Conservation (phyloP, 768 basidiomycete genomes). For the Artomyces pyxidatus region DNA sequence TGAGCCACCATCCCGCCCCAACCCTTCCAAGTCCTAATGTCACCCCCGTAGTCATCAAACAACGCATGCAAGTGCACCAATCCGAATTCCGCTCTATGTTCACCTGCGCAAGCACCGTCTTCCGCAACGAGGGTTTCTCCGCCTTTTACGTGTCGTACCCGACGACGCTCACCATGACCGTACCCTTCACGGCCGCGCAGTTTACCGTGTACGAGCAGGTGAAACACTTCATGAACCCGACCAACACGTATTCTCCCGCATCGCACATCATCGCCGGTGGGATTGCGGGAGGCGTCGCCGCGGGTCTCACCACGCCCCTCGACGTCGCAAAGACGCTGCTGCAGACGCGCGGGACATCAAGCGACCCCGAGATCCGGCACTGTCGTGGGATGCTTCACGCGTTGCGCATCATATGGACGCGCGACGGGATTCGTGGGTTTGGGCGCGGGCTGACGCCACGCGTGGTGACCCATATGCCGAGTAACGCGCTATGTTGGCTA, state of each 20-base stretch:
- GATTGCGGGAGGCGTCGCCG: slow-evolving; percentile 87
- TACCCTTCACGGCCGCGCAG: slow-evolving; percentile 97
- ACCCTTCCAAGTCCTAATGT: slow-evolving; percentile 9
- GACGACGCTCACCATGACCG: slow-evolving; percentile 91
- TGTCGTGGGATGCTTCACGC: slow-evolving; percentile 84
- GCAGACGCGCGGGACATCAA: slow-evolving; percentile 90
- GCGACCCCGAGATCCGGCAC: slow-evolving; percentile 75
- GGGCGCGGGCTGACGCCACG: slow-evolving; percentile 83
- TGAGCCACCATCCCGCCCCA: slow-evolving; percentile 30
- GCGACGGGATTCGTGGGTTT: slow-evolving; percentile 84
- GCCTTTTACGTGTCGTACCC: slow-evolving; percentile 99
- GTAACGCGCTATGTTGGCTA: slow-evolving; percentile 95
- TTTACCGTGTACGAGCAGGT: slow-evolving; percentile 94
- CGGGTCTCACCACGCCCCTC: slow-evolving; percentile 90
- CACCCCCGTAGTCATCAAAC: slow-evolving; percentile 81
- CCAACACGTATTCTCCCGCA: slow-evolving; percentile 80
- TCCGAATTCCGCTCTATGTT: slow-evolving; percentile 85
- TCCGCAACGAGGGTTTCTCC: slow-evolving; percentile 71
- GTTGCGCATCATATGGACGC: slow-evolving; percentile 75
- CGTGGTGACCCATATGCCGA: slow-evolving; percentile 92
- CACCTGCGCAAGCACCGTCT: slow-evolving; percentile 80
- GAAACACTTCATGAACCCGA: slow-evolving; percentile 80
- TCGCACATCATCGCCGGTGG: slow-evolving; percentile 92
- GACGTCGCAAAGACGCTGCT: slow-evolving; percentile 97
- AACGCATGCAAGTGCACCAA: slow-evolving; percentile 96